A percentile compares a stretch with the other conserved stretches of the same genome.
Evolutionary conservation across 2,329 filamentous ascomycete species (phyloP).

Genomic region (Cucurbitaria berberidis): DNA sequence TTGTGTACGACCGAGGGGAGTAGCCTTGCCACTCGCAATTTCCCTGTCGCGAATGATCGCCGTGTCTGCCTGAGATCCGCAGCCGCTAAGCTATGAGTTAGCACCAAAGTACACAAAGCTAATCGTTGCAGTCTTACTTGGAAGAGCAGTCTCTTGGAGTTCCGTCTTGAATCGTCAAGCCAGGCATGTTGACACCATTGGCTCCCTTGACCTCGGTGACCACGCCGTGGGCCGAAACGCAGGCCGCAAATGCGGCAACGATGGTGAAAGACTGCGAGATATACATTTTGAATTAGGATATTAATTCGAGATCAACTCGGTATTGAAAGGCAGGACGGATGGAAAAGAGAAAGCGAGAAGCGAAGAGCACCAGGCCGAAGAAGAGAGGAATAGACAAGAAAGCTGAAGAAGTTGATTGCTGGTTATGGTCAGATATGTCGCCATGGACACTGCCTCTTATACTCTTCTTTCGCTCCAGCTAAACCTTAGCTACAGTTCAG

Average conservation of each 20-base stretch:
- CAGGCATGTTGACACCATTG: constrained; percentile 68
- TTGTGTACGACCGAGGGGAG: constrained; percentile 68
- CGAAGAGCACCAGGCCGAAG: constrained; percentile 29
- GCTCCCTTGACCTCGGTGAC: constrained; percentile 63
- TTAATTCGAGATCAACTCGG: constrained; percentile 26
- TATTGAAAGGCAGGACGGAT: constrained; percentile 2
- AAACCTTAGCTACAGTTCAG: neutral
- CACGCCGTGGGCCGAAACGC: constrained; percentile 64
- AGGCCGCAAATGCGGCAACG: constrained; percentile 39
- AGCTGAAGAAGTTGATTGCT: constrained; percentile 19
- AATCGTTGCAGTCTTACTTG: constrained; percentile 28
- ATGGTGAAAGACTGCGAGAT: constrained; percentile 35
- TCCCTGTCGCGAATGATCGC: constrained; percentile 70
- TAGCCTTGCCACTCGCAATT: constrained; percentile 60
- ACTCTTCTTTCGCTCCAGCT: constrained; percentile 9
- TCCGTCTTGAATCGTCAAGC: constrained; percentile 67
- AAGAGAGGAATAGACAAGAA: constrained; percentile 16
- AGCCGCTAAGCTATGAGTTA: constrained; percentile 46
- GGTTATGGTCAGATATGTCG: constrained; percentile 16
- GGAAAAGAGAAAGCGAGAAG: constrained; percentile 13
- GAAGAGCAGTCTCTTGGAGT: constrained; percentile 71
- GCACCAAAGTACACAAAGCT: neutral
- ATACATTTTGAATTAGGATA: constrained; percentile 28
- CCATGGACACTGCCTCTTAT: constrained; percentile 24
- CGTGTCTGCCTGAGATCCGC: constrained; percentile 71